Evolutionary conservation across 2,329 filamentous ascomycete species (phyloP), one percentile per base, ranked within the genome.

Genomic region (Beauveria australis): DNA sequence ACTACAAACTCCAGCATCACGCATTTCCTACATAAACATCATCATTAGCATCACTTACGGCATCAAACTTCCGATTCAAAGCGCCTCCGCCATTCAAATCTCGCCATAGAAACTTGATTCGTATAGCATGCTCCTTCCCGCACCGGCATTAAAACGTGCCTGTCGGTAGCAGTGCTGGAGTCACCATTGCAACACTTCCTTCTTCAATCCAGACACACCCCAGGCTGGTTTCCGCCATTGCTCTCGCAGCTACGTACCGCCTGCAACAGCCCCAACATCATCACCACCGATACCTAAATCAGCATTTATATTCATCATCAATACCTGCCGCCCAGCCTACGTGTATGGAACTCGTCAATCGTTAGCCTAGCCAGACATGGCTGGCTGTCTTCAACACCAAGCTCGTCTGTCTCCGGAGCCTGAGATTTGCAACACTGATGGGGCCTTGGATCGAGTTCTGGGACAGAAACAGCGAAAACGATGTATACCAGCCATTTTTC

Each of bases 401-500:
- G 62, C 67, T 65, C 60, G 66, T 56, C 61, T 81, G 14, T 81
- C 83, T 68, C 70, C 82, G 64, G 69, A 77, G 67, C 72, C 78
- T 72, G 70, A 81, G 72, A 69, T 78, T 64, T 73, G 76, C 61
- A 71, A 73, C 56, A 67, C 71, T 28, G 76, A 80, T 64, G 78
- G 78, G 47, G 68, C 75, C 37, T 64, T 75, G 19, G 77, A 79
- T 62, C 75, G 72, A 40, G 69, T 73, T 61, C 65, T 73, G 52
- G 76, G 72, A 48, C 67, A 72, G 24, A 68, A 65, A 6, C 73
- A 74, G 18, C 72, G 66, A 59, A 64, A 68, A 41, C 74, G 73
- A 56, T 69, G 66, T 48, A 64, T 85, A 10, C 85, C 85, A 61
- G 92, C 91, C 62, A 93, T 99, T 57, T 97, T 96, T 73, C 88